Percentiles rank a stretch among this genome's conserved stretches.
These are phyloP conservation scores for Fusarium sp. DNA, from an alignment of 2,329 filamentous ascomycete genomes.

Conservation along the genomic window DNA sequence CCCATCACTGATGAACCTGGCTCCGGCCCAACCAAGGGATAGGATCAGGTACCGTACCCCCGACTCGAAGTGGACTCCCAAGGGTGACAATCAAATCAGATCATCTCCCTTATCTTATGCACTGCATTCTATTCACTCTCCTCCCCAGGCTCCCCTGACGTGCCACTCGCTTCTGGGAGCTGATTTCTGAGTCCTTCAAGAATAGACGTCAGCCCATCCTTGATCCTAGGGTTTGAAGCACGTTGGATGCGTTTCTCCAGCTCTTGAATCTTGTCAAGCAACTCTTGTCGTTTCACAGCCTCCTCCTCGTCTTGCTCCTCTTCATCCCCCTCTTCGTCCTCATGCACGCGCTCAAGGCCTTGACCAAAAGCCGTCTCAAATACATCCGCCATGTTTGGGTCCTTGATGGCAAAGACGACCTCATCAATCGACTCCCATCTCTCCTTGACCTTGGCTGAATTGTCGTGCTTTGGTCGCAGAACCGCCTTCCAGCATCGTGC, in stretches of 20 bases:
- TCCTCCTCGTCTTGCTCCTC: conserved; percentile 4
- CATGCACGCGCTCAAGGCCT: conserved; percentile 6
- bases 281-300: conserved; percentile 10
- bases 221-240: conserved; percentile 17
- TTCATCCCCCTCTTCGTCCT: neutral
- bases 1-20: too few species aligned
- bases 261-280: conserved; percentile 30
- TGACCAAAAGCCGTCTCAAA: conserved; percentile 61
- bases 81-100: too few species aligned
- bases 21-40: too few species aligned
- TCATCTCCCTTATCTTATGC: too few species aligned
- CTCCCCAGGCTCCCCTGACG: neutral
- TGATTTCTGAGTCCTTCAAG: conserved; percentile 24
- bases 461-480: conserved; percentile 35
- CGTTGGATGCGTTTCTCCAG: conserved; percentile 27
- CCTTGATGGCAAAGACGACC: conserved; percentile 67
- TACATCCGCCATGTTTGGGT: conserved; percentile 58
- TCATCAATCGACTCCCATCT: conserved; percentile 47
- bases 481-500: conserved; percentile 60
- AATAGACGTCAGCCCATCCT: conserved; percentile 16
- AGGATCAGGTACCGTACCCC: too few species aligned
- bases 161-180: neutral
- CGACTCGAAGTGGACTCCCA: too few species aligned
- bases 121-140: neutral
- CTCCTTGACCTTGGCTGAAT: conserved; percentile 29